A percentile compares a stretch with the other conserved stretches of the same genome.
These are phyloP conservation scores for Taphrina deformans DNA, from an alignment of 1,139 yeast species.

Conservation along the genomic window DNA sequence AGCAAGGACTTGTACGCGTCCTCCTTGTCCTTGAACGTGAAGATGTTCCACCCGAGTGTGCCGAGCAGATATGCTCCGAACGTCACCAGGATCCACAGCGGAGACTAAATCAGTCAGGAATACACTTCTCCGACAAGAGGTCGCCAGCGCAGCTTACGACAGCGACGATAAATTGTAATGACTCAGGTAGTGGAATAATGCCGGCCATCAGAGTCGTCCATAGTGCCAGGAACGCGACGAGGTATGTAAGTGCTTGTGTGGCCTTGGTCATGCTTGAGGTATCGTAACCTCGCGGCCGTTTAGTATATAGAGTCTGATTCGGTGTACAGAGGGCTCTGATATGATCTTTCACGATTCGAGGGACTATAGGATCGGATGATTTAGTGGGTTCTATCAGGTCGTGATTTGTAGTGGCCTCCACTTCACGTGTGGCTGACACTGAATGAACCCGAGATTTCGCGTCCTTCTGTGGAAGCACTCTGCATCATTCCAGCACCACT, in stretches of 20 bases:
- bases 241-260: constrained; percentile 57
- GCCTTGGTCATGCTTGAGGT: constrained; percentile 68
- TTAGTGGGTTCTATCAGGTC: not conserved
- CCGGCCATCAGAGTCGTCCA: constrained; percentile 59
- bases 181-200: constrained; percentile 57
- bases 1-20: constrained; percentile 66
- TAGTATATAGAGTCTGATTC: too few relatives aligned
- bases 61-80: constrained; percentile 74
- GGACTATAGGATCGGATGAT: too few relatives aligned
- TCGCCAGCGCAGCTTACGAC: constrained; percentile 44
- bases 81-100: constrained; percentile 69
- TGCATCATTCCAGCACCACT: too few relatives aligned
- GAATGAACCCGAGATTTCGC: not conserved
- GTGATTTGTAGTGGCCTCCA: not conserved
- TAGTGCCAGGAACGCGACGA: constrained; percentile 54
- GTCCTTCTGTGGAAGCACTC: not conserved
- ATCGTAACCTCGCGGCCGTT: too few relatives aligned
- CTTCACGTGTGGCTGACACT: not conserved
- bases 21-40: constrained; percentile 71
- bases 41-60: constrained; percentile 69
- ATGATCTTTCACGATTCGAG: too few relatives aligned
- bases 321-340: too few relatives aligned
- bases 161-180: constrained; percentile 62
- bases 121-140: too few relatives aligned
- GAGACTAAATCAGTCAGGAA: constrained; percentile 49